Percentiles rank a stretch among this genome's conserved stretches.
These are phyloP conservation scores for Nicotiana tabacum DNA, from an alignment of 257 asterid species.

Conservation along the genomic window DNA sequence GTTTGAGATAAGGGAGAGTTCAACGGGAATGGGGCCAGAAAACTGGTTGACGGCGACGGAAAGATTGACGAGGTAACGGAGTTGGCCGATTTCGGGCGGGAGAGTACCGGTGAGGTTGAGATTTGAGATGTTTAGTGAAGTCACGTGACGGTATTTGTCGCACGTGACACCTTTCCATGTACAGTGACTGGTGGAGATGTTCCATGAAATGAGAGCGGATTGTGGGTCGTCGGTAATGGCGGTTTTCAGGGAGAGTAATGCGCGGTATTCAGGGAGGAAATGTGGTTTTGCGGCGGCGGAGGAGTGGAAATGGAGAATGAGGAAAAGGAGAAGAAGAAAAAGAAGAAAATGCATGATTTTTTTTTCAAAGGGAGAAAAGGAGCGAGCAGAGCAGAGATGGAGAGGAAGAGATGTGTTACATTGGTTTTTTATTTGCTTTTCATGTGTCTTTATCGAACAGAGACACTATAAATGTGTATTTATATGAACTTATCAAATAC, in stretches of 20 bases:
- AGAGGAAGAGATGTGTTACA: neutral
- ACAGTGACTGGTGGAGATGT: slow-evolving; percentile 47
- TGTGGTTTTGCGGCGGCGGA: slow-evolving; percentile 37
- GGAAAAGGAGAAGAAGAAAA: slow-evolving; percentile 27
- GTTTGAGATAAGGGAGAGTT: slow-evolving; percentile 38
- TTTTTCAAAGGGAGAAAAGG: neutral
- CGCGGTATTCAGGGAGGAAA: slow-evolving; percentile 43
- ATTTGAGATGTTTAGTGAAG: slow-evolving; percentile 51
- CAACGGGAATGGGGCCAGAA: slow-evolving; percentile 58
- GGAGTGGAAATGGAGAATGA: slow-evolving; percentile 24
- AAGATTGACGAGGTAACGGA: slow-evolving; percentile 48
- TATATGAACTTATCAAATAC: neutral
- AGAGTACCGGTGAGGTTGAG: slow-evolving; percentile 58
- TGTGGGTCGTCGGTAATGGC: slow-evolving; percentile 63
- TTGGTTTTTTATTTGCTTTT: neutral
- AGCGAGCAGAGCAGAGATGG: neutral
- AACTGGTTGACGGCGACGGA: slow-evolving; percentile 54
- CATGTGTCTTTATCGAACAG: neutral
- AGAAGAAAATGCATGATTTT: slow-evolving; percentile 4
- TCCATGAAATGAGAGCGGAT: slow-evolving; percentile 59
- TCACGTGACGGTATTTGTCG: slow-evolving; percentile 60
- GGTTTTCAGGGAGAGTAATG: slow-evolving; percentile 62
- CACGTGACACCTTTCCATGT: slow-evolving; percentile 79
- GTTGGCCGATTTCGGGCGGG: slow-evolving; percentile 47
- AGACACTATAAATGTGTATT: neutral